phyloP scores from a whole-genome alignment of 305 asterid species.

The Fraxinus latifolia region DNA sequence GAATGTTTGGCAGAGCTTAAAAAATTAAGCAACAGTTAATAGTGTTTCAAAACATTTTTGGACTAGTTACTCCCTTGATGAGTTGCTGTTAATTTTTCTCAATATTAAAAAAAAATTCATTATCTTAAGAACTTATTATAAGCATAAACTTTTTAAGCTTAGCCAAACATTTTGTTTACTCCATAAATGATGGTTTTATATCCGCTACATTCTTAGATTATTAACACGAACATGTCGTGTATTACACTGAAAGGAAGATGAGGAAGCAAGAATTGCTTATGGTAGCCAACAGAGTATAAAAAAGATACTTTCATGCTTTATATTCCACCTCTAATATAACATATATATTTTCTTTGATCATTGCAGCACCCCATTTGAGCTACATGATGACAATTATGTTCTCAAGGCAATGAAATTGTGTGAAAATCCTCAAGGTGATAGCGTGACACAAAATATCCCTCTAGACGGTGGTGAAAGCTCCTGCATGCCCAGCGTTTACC shows the following conservation, averaged over 20 bases:
- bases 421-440: slow-evolving; percentile 40
- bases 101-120: neutral
- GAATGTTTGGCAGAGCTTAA: neutral
- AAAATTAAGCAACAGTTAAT: neutral
- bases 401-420: slow-evolving; percentile 86
- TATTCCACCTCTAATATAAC: neutral
- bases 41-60: neutral
- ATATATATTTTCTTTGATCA: neutral
- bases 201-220: neutral
- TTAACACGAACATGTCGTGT: neutral
- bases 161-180: neutral
- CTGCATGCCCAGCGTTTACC: slow-evolving; percentile 41
- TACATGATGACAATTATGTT: slow-evolving; percentile 85
- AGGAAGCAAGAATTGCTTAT: neutral
- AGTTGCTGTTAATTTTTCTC: neutral
- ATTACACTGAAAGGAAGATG: neutral
- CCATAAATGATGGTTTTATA: neutral
- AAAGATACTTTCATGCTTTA: neutral
- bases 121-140: neutral
- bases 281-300: neutral
- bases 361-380: slow-evolving; percentile 96
- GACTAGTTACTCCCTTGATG: neutral
- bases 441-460: slow-evolving; percentile 18
- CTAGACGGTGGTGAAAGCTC: slow-evolving; percentile 65
- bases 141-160: neutral